Evolutionary conservation across 768 basidiomycete genomes (phyloP), one percentile per base, ranked within the genome.

Genomic region (Sporobolomyces pararoseus): DNA sequence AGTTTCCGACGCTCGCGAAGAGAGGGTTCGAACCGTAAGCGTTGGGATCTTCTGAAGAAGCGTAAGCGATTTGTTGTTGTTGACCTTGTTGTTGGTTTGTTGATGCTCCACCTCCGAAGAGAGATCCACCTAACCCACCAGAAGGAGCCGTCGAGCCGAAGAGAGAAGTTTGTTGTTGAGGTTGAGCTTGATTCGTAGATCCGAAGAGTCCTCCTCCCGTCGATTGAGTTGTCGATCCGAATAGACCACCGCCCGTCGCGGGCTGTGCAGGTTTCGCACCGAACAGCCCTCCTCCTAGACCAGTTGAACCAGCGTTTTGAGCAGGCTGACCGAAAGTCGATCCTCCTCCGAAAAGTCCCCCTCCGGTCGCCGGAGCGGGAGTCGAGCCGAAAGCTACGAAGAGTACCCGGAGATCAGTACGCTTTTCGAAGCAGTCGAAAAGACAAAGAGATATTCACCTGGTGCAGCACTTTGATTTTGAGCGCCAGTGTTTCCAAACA

Each of bases 11-110:
- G 19, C 66, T 66, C 29, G 74, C 70, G 50, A 82, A 81, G 29
- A 82, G 78, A 7, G 80, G 78, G 69, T 80, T 80, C 66, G 77
- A 77, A 34, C 81, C 81, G 76, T 82, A 82, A 0, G 81, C 79
- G 71, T 81, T 82, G 78, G 94, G 89, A 32, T 89, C 87, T 76
- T 97, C 90, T 25, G 93, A 93, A 2, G 91, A 89, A 13, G 88
- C 89, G 62, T 95, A 81, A 0, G 83, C 79, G 19, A 71, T 68
- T 39, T 76, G 72, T 57, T 78, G 79, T 44, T 85, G 86, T 79
- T 86, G 85, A 49, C 82, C 81, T 37, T 80, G 84, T n/a, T 82
- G 80, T 63, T 80, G 79, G 14, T 39, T 54, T 42, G 66, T 57
- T 23, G 51, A 54, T 54, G 27, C 60, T 62, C 52, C 75, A 76